phyloP scores from a whole-genome alignment of 306 rosid genomes.

The Glycine latifolia region DNA sequence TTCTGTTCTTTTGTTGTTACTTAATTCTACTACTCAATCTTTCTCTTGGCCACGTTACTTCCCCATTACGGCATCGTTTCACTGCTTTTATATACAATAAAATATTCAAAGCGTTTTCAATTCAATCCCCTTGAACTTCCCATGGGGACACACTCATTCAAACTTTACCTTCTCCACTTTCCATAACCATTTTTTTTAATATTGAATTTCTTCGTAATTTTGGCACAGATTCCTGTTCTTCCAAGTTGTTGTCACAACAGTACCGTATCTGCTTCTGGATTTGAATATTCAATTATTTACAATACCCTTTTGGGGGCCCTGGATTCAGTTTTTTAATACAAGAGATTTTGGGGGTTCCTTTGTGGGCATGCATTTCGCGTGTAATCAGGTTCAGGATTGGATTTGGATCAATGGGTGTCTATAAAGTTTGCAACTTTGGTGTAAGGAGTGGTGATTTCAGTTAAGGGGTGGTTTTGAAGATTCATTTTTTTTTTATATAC shows the following conservation, averaged over 20 bases:
- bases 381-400: not conserved
- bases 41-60: slow-evolving; percentile 20
- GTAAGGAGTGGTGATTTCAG: not conserved
- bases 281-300: slow-evolving; percentile 18
- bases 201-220: not conserved
- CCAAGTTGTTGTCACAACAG: not conserved
- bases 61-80: slow-evolving; percentile 30
- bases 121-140: slow-evolving; percentile 1
- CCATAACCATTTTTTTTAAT: not conserved
- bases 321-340: slow-evolving; percentile 7
- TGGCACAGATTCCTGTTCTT: slow-evolving; percentile 17
- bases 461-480: slow-evolving; percentile 19
- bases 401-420: slow-evolving; percentile 27
- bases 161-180: slow-evolving; percentile 3
- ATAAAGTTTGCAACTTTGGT: slow-evolving; percentile 25
- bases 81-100: not conserved
- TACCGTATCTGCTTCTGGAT: not conserved
- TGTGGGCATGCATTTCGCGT: slow-evolving; percentile 33
- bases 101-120: not conserved
- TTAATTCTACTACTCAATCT: not conserved
- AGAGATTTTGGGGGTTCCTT: slow-evolving; percentile 22
- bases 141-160: slow-evolving; percentile 22
- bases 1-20: not conserved
- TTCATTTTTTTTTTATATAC: no score
- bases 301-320: not conserved